Evolutionary conservation across 371 early-diverging fungal species (phyloP), one percentile per base, ranked within the genome.

Genomic region (Zopfochytrium polystomum): DNA sequence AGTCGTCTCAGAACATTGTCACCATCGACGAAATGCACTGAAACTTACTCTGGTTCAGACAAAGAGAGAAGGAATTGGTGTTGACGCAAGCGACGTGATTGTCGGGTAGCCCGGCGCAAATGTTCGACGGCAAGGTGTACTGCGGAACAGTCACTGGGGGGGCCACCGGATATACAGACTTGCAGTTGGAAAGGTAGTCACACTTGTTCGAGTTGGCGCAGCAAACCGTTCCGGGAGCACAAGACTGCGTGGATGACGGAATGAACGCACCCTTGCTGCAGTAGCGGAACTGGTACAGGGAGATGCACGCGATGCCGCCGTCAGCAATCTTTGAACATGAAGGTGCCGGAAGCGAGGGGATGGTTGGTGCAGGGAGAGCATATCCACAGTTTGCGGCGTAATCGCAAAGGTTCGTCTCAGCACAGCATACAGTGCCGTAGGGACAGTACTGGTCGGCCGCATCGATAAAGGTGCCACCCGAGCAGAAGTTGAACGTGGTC

Each of bases 381-480:
- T 3, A 11, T 3, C 33, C 44, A 38, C 66, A 66, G 56, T 49
- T 55, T 23, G 3, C 5, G n/a, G 49, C 29, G 22, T 26, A 55
- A 43, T 60, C 66, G 34, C 66, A 66, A n/a, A 33, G 33, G 30
- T 66, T 60, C 5, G 33, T 54, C 34, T 66, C 62, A 3, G 66
- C 66, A 45, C 66, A 65, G 51, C 66, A 65, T 4, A 65, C 60
- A 38, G 66, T 65, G 5, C 66, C 66, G 18, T 11, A 20, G 2
- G 60, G 45, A 30, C 66, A 66, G 53, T 20, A 20, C 42, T 60
- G 60, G 23, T 25, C 9, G 11, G 38, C 38, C 38, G 18, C 38
- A 38, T 38, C 18, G 11, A 38, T 7, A 18, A 38, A 38, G 7
- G 38, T 42, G 34, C 66, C 66, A 26, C 13, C 48, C 11, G 38